A percentile compares a stretch with the other conserved stretches of the same genome.
Conservation (phyloP, 2,329 filamentous ascomycete species). For the Aspergillus niger region DNA sequence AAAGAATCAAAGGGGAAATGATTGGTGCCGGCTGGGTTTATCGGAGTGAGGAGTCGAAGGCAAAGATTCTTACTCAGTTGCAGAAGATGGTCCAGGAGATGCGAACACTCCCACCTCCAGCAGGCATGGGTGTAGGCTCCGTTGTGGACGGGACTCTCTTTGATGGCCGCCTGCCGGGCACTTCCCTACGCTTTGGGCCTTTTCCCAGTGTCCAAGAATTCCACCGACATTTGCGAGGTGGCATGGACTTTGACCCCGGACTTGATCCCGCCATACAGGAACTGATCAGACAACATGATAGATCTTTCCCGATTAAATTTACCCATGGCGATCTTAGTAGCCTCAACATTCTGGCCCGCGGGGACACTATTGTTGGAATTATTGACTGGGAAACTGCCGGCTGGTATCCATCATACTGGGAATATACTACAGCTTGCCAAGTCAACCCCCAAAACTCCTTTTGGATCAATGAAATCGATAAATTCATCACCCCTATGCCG, state of each 20-base stretch:
- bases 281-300: conserved; percentile 36
- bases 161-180: conserved; percentile 34
- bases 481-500: conserved; percentile 43
- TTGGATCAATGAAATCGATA: conserved; percentile 43
- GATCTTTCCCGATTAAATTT: conserved; percentile 43
- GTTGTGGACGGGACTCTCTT: conserved; percentile 35
- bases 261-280: conserved; percentile 32
- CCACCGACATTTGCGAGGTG: conserved; percentile 38
- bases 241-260: conserved; percentile 30
- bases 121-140: conserved; percentile 31
- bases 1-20: conserved; percentile 42
- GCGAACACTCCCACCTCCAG: conserved; percentile 30
- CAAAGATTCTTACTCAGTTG: conserved; percentile 40
- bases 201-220: conserved; percentile 39
- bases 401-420: conserved; percentile 36
- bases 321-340: conserved; percentile 56
- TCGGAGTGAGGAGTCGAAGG: conserved; percentile 34
- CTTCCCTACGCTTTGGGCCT: conserved; percentile 32
- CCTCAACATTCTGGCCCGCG: conserved; percentile 35
- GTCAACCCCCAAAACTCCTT: conserved; percentile 45
- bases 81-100: conserved; percentile 32
- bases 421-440: conserved; percentile 42
- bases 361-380: conserved; percentile 45
- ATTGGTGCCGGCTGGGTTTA: conserved; percentile 35
- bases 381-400: conserved; percentile 36